These are phyloP conservation scores for Phaffia rhodozyma DNA, from an alignment of 1,284 basidiomycete genomes.

Conservation along the genomic window DNA sequence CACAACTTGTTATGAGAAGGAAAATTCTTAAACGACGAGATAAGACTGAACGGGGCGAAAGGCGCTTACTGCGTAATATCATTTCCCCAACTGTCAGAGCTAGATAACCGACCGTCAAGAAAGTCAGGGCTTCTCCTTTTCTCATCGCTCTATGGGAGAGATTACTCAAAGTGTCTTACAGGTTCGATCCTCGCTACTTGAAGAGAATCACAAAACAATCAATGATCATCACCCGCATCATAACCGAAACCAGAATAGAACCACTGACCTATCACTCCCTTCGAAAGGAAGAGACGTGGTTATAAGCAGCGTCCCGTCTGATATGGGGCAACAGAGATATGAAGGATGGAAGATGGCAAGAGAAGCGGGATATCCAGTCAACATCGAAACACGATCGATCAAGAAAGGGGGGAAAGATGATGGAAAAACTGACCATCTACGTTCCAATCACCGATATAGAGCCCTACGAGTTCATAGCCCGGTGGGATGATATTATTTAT, in stretches of 20 bases:
- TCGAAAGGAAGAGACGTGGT: constrained; percentile 36
- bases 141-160: constrained; percentile 12
- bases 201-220: no score
- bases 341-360: not conserved
- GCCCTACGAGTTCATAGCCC: constrained; percentile 33
- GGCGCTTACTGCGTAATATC: constrained; percentile 20
- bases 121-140: not conserved
- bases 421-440: constrained; percentile 27
- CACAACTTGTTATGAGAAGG: not conserved
- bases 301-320: constrained; percentile 33
- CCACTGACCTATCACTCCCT: constrained; percentile 27
- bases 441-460: constrained; percentile 37
- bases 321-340: not conserved
- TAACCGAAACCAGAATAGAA: no score
- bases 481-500: constrained; percentile 31
- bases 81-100: constrained; percentile 35
- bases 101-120: constrained; percentile 10
- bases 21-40: not conserved
- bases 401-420: not conserved
- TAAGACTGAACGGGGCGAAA: no score
- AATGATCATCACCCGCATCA: no score
- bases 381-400: no score
- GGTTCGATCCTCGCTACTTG: constrained; percentile 28
- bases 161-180: constrained; percentile 31
- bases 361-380: not conserved